Evolutionary conservation across 2,329 filamentous ascomycete genomes (phyloP), one percentile per base, ranked within the genome.

Genomic region (Aureobasidium mangrovei): DNA sequence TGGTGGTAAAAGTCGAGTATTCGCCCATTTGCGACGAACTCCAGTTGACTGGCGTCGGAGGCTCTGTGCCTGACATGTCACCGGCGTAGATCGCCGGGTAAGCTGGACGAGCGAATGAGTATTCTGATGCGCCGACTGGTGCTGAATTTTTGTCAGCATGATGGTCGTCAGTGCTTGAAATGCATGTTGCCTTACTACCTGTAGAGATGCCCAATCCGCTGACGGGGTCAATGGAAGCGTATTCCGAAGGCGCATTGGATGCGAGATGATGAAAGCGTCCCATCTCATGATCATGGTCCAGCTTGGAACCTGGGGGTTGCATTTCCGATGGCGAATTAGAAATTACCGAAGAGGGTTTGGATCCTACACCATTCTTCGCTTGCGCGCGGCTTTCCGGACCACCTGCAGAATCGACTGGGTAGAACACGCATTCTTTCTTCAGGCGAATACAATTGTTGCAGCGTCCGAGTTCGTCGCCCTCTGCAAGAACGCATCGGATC

Each of bases 341-440:
- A 26, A 59, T 56, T 27, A 54, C 42, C 7, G 57, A 59, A 24
- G 57, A 57, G 7, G 54, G 31, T n/a, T 57, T 57, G n/a, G 57
- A 59, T 35, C 40, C 51, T 26, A 49, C 18, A n/a, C 51, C 40
- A 6, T 26, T 12, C 33, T 56, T 59, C 10, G 71, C 66, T 31
- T 74, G 72, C 39, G 72, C 64, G 57, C 74, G 73, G 61, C 74
- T 74, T 55, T 75, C 72, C 77, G 76, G 28, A 79, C 81, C 60
- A 82, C 79, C 66, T 90, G 87, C 60, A 5, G 55, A 55, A 31
- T 95, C 90, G 26, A 96, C 91, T 0, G 91, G 88, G 62, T 84
- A 87, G 71, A 95, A 97, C 66, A 86, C 88, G 71, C 91, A 97
- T 60, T 95, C 89, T 65, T 95, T 96, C 70, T 94, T 94, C 65